Conservation (phyloP, 2,329 filamentous ascomycete genomes). For the Dothistroma septosporum region DNA sequence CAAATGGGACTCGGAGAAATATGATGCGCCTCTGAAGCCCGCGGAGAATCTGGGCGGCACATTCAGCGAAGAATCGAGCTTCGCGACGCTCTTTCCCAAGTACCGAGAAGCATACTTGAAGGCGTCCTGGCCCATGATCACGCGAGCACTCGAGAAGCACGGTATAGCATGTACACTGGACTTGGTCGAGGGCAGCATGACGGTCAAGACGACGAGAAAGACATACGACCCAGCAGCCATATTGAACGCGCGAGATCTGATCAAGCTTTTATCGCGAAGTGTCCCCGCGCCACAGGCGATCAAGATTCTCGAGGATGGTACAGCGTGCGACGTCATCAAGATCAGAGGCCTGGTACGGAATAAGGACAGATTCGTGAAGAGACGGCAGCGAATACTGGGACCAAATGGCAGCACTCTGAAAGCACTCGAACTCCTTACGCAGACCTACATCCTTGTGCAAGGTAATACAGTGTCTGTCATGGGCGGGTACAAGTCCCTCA, state of each 20-base stretch:
- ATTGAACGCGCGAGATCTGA: constrained; percentile 87
- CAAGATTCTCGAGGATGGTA: constrained; percentile 87
- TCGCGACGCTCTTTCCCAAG: constrained; percentile 81
- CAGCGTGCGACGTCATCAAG: constrained; percentile 94
- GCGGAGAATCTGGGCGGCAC: constrained; percentile 81
- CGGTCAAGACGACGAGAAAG: constrained; percentile 87
- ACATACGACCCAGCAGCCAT: constrained; percentile 91
- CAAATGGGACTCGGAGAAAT: constrained; percentile 69
- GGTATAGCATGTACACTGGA: constrained; percentile 91
- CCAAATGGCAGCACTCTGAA: constrained; percentile 90
- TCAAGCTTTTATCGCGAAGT: constrained; percentile 85
- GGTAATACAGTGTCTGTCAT: constrained; percentile 92
- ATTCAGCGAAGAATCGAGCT: constrained; percentile 90
- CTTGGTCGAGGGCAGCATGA: constrained; percentile 93
- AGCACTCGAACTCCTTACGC: constrained; percentile 84
- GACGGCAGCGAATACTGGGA: constrained; percentile 85
- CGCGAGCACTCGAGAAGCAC: constrained; percentile 76
- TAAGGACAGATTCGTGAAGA: constrained; percentile 93
- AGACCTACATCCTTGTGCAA: constrained; percentile 91
- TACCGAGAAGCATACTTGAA: constrained; percentile 93
- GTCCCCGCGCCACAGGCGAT: constrained; percentile 90
- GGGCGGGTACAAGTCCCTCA: constrained; percentile 88
- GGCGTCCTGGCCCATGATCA: constrained; percentile 89
- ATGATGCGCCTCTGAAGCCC: constrained; percentile 72
- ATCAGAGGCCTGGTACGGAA: constrained; percentile 85